A percentile compares a stretch with the other conserved stretches of the same genome.
Conservation (phyloP, 345 rosid genomes). For the Pugionium dolabratum region DNA sequence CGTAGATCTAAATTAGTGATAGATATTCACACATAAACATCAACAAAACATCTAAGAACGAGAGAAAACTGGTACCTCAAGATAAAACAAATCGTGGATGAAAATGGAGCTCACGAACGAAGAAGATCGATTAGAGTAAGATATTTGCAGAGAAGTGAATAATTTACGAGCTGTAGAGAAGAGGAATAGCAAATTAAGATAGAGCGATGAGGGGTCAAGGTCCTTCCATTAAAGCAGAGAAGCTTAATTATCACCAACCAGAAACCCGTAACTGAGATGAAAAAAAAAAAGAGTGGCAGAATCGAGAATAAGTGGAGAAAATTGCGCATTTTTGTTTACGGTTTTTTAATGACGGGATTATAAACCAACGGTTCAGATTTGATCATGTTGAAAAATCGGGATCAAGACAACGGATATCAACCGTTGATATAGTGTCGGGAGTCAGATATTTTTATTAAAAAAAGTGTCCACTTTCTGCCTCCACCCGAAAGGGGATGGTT, state of each 20-base stretch:
- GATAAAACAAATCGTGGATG: slow-evolving; percentile 6
- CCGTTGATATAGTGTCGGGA: slow-evolving; percentile 36
- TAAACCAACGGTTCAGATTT: slow-evolving; percentile 27
- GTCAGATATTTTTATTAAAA: slow-evolving; percentile 11
- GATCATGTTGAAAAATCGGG: neutral
- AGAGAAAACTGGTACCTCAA: slow-evolving; percentile 2
- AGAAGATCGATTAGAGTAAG: slow-evolving; percentile 23
- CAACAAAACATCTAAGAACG: neutral
- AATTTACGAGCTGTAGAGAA: slow-evolving; percentile 37
- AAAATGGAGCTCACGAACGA: slow-evolving; percentile 33
- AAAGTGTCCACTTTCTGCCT: slow-evolving; percentile 29
- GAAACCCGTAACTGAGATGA: slow-evolving; percentile 37
- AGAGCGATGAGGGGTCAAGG: slow-evolving; percentile 42
- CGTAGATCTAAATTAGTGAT: slow-evolving; percentile 24
- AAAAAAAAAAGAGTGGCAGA: slow-evolving; percentile 23
- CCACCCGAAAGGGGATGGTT: no score
- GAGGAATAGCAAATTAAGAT: slow-evolving; percentile 7
- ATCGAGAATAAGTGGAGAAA: slow-evolving; percentile 19
- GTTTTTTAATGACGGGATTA: slow-evolving; percentile 14
- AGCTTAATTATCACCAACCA: slow-evolving; percentile 35
- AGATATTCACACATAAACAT: neutral
- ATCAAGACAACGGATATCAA: neutral
- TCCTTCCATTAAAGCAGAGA: slow-evolving; percentile 63
- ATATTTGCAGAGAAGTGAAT: slow-evolving; percentile 13
- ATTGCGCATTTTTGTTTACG: slow-evolving; percentile 9